Evolutionary conservation across 495 filamentous ascomycete species (phyloP).

Genomic region (Beverwykella pulmonaria): DNA sequence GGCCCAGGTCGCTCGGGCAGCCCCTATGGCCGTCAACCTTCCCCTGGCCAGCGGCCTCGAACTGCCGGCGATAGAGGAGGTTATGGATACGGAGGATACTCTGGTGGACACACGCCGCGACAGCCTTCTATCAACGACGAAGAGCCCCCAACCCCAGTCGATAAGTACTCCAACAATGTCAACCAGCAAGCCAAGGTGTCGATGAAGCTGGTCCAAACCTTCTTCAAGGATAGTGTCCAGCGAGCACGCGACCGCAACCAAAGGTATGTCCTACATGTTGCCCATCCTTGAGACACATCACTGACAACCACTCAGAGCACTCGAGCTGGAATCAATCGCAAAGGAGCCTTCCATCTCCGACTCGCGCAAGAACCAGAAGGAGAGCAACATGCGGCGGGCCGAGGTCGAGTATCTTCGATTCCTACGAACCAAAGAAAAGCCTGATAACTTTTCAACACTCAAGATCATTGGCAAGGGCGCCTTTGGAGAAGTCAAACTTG

Average conservation of each 20-base stretch:
- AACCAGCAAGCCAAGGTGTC: conserved; percentile 50
- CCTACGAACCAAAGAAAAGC: conserved; percentile 85
- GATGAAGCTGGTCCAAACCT: conserved; percentile 69
- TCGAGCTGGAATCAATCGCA: conserved; percentile 83
- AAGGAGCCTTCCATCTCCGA: conserved; percentile 71
- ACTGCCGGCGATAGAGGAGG: conserved; percentile 70
- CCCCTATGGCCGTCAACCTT: conserved; percentile 70
- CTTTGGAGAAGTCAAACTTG: conserved; percentile 96
- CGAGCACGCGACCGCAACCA: conserved; percentile 87
- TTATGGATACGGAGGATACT: conserved; percentile 40
- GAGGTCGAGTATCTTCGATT: conserved; percentile 93
- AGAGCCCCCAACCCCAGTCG: conserved; percentile 45
- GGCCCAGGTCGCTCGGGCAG: conserved; percentile 58
- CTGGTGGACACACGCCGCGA: conserved; percentile 63
- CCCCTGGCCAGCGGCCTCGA: conserved; percentile 68
- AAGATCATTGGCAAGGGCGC: conserved; percentile 99
- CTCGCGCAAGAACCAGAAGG: conserved; percentile 74
- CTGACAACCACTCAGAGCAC: conserved; percentile 62
- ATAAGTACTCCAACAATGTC: conserved; percentile 47
- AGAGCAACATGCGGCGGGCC: conserved; percentile 73
- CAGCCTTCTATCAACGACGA: conserved; percentile 45
- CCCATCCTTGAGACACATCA: neutral
- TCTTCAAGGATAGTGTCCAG: conserved; percentile 96
- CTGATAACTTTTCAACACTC: conserved; percentile 89
- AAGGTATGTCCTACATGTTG: conserved; percentile 58